A percentile compares a stretch with the other conserved stretches of the same genome.
Conservation (phyloP, 352 stramenopile species). For the Globisporangium perplexum region DNA sequence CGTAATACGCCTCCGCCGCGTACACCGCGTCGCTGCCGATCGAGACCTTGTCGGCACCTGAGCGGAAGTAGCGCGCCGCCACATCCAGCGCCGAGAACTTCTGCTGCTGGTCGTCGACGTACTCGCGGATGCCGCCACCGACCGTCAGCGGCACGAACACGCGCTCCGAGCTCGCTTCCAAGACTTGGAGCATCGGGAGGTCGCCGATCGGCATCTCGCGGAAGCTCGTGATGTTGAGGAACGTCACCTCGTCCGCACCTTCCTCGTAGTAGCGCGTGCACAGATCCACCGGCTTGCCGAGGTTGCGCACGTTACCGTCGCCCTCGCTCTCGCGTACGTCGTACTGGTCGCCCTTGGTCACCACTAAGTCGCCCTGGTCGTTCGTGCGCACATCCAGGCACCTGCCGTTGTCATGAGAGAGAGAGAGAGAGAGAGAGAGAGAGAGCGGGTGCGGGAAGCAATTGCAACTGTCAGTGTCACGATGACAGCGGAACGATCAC, state of each 20-base stretch:
- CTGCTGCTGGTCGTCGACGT: slow-evolving; percentile 88
- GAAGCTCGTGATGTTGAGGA: slow-evolving; percentile 99
- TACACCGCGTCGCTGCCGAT: slow-evolving; percentile 97
- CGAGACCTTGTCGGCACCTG: slow-evolving; percentile 97
- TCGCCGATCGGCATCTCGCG: slow-evolving; percentile 95
- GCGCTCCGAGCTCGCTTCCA: slow-evolving; percentile 92
- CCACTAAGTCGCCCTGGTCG: slow-evolving; percentile 95
- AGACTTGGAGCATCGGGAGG: slow-evolving; percentile 95
- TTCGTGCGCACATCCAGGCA: slow-evolving; percentile 97
- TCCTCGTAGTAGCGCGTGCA: slow-evolving; percentile 95
- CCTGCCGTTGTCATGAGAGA: slow-evolving; percentile 22
- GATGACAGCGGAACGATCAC: not conserved
- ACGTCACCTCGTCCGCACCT: slow-evolving; percentile 95
- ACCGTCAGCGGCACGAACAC: slow-evolving; percentile 98
- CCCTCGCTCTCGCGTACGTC: slow-evolving; percentile 91
- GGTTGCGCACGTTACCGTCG: slow-evolving; percentile 92
- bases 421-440: too few species aligned
- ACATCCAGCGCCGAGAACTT: slow-evolving; percentile 94
- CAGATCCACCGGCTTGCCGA: slow-evolving; percentile 96
- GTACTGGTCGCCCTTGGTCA: slow-evolving; percentile 99
- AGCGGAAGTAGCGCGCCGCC: slow-evolving; percentile 94
- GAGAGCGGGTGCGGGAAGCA: too few species aligned
- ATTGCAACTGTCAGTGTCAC: not conserved
- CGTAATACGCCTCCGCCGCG: slow-evolving; percentile 89
- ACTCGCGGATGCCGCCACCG: slow-evolving; percentile 96